A percentile compares a stretch with the other conserved stretches of the same genome.
Evolutionary conservation across 2,329 filamentous ascomycete genomes (phyloP).

Genomic region (Aspergillus sp.): DNA sequence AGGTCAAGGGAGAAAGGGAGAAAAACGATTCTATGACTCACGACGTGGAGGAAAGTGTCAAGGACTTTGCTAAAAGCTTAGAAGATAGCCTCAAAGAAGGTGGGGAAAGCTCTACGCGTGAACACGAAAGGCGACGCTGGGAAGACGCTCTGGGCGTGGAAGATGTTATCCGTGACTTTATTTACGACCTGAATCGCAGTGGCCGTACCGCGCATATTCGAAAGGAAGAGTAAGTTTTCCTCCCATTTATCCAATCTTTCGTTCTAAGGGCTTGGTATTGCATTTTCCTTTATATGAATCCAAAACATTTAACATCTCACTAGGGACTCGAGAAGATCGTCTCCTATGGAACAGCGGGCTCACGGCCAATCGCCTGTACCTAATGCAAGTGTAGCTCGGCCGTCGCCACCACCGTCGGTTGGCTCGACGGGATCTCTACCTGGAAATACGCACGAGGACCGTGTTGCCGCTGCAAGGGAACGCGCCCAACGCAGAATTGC

Average conservation of each 20-base stretch:
- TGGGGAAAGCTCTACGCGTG: slow-evolving; percentile 69
- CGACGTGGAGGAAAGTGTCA: slow-evolving; percentile 94
- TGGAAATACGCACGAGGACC: slow-evolving; percentile 88
- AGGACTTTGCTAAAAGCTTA: slow-evolving; percentile 79
- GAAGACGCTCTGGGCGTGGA: slow-evolving; percentile 95
- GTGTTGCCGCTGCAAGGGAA: slow-evolving; percentile 93
- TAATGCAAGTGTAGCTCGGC: slow-evolving; percentile 25
- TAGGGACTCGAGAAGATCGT: slow-evolving; percentile 56
- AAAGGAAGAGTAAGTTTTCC: slow-evolving; percentile 55
- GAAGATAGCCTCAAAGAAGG: slow-evolving; percentile 87
- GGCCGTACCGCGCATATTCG: slow-evolving; percentile 73
- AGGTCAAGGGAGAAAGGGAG: slow-evolving; percentile 80
- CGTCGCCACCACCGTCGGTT: slow-evolving; percentile 48
- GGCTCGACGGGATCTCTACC: slow-evolving; percentile 71
- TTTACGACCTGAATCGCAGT: slow-evolving; percentile 88
- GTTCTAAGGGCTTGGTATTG: no score
- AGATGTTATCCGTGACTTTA: slow-evolving; percentile 95
- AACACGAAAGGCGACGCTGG: slow-evolving; percentile 92
- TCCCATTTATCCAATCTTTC: background rate
- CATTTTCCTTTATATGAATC: background rate
- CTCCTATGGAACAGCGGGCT: slow-evolving; percentile 51
- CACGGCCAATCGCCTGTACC: slow-evolving; percentile 52
- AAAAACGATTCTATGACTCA: slow-evolving; percentile 95
- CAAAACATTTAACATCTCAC: background rate
- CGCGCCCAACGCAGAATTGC: slow-evolving; percentile 97